Percentiles rank a stretch among this genome's conserved stretches.
phyloP scores from a whole-genome alignment of 805 yeast genomes.

The Candida ficus region DNA sequence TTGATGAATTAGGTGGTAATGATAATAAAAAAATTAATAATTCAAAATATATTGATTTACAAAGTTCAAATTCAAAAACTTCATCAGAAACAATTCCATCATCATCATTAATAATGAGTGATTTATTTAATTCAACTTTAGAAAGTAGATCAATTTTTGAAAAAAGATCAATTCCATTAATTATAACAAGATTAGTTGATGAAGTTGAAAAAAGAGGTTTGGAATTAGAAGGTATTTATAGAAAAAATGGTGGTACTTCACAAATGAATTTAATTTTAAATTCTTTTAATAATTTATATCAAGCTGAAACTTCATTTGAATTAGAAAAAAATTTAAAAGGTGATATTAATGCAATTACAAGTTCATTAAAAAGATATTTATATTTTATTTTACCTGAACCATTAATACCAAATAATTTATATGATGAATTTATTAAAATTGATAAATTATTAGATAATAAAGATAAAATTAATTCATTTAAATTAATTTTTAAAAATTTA shows the following conservation, averaged over 20 bases:
- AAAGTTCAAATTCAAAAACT: constrained; percentile 3
- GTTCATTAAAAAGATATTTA: constrained; percentile 81
- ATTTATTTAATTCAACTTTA: constrained; percentile 41
- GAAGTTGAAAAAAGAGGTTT: constrained; percentile 79
- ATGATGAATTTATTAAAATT: constrained; percentile 60
- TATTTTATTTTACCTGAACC: constrained; percentile 77
- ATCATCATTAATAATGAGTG: constrained; percentile 14
- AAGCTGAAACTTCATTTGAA: constrained; percentile 30
- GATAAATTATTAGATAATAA: constrained; percentile 29
- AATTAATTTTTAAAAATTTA: constrained; percentile 40
- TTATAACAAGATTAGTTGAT: constrained; percentile 63
- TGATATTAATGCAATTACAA: constrained; percentile 84
- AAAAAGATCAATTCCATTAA: constrained; percentile 56
- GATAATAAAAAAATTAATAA: constrained; percentile 28
- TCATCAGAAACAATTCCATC: constrained; percentile 2
- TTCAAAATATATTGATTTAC: constrained; percentile 10
- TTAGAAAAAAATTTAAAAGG: constrained; percentile 36
- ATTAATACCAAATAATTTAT: constrained; percentile 63
- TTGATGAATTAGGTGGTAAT: constrained; percentile 29
- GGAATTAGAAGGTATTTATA: constrained; percentile 79
- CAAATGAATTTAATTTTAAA: constrained; percentile 31
- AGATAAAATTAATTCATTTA: constrained; percentile 35
- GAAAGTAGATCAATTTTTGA: constrained; percentile 62
- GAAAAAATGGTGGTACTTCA: constrained; percentile 59
- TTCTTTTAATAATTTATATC: constrained; percentile 27